These are phyloP conservation scores for Ceratocystis diversiconidia DNA, from an alignment of 2,329 filamentous ascomycete species.

Conservation along the genomic window DNA sequence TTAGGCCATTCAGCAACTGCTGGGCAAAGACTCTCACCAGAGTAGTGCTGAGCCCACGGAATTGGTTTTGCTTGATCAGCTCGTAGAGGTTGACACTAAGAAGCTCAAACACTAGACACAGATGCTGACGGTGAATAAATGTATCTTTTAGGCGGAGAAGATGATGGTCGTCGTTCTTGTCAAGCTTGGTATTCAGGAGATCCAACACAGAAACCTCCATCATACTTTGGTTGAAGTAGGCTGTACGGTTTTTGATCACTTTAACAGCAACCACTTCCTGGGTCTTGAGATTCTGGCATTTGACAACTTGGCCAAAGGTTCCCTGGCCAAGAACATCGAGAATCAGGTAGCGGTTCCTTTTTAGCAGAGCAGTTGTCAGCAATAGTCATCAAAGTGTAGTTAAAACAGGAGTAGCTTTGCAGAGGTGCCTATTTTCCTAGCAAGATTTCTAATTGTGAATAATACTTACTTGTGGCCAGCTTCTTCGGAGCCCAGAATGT, in stretches of 20 bases:
- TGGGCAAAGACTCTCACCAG: conserved; percentile 95
- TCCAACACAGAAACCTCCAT: conserved; percentile 99
- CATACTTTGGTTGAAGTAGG: conserved; percentile 99
- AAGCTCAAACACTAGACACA: conserved; percentile 91
- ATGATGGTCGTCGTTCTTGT: conserved; percentile 98
- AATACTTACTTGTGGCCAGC: conserved; percentile 77
- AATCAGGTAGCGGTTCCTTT: conserved; percentile 85
- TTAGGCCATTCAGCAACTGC: conserved; percentile 83
- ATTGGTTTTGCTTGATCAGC: conserved; percentile 98
- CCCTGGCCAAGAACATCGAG: conserved; percentile 93
- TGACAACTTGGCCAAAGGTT: conserved; percentile 96
- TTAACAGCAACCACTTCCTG: conserved; percentile 98
- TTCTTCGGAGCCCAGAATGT: conserved; percentile 94
- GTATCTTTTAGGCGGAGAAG: conserved; percentile 89
- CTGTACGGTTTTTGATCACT: conserved; percentile 97
- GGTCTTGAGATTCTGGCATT: conserved; percentile 96
- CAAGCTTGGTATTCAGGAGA: conserved; percentile 91
- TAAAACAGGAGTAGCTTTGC: background rate
- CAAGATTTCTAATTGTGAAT: background rate
- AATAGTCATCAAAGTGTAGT: background rate
- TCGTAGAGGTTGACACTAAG: conserved; percentile 97
- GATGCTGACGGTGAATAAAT: conserved; percentile 93
- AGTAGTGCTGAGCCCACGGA: conserved; percentile 90
- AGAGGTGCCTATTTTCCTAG: background rate
- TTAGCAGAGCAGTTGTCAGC: background rate